Conservation (phyloP, 768 basidiomycete species). For the Trametopsis cervina region DNA sequence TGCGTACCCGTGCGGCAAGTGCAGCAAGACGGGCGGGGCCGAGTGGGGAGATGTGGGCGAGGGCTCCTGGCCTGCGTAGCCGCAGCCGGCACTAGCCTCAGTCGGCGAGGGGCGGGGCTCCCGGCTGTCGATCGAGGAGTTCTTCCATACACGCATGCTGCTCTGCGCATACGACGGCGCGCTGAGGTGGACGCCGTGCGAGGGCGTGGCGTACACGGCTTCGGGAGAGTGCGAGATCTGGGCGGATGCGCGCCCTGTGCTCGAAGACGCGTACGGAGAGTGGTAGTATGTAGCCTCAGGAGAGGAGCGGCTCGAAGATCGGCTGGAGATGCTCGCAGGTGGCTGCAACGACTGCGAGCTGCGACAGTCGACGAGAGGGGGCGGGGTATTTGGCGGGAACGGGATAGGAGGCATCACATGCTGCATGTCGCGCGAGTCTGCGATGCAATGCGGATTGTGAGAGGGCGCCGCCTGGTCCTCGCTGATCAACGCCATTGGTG, state of each 20-base stretch:
- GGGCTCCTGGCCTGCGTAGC: too few species aligned
- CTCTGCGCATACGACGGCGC: background rate
- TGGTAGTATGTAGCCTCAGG: conserved; percentile 13
- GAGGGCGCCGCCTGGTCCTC: conserved; percentile 11
- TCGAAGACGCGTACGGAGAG: conserved; percentile 7
- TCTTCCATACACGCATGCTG: background rate
- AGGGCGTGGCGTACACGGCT: conserved; percentile 10
- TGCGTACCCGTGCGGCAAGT: conserved; percentile 5
- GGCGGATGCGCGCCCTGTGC: conserved; percentile 6
- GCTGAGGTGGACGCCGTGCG: conserved; percentile 10
- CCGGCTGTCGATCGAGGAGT: background rate
- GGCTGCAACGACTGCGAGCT: conserved; percentile 15
- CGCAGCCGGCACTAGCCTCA: too few species aligned
- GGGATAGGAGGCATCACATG: conserved; percentile 3
- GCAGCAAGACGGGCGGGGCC: too few species aligned
- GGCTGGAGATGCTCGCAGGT: conserved; percentile 11
- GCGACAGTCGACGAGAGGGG: conserved; percentile 19
- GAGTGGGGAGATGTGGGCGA: background rate
- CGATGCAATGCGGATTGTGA: conserved; percentile 6
- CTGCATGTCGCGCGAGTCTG: background rate
- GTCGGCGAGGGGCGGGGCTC: background rate
- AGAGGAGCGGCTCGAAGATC: conserved; percentile 14
- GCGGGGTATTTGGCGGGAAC: conserved; percentile 25
- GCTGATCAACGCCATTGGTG: conserved; percentile 2
- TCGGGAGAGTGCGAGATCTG: conserved; percentile 10